phyloP scores from a whole-genome alignment of 495 filamentous ascomycete species.

The Jackrogersella minutella region DNA sequence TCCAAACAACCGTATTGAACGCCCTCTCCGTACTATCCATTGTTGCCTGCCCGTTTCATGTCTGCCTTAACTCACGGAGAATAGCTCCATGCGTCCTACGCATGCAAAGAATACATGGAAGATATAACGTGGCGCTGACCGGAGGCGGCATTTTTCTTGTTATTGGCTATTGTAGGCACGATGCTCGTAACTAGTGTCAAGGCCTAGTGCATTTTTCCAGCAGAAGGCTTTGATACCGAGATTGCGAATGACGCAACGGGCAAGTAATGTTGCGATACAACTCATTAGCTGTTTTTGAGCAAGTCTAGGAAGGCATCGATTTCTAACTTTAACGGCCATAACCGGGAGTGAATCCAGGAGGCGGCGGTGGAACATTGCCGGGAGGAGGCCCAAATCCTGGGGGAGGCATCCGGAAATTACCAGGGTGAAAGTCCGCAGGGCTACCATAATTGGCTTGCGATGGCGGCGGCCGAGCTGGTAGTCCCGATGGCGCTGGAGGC shows the following conservation, averaged over 20 bases:
- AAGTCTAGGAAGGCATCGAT: neutral
- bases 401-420: constrained; percentile 51
- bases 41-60: neutral
- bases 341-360: constrained; percentile 60
- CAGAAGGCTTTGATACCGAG: neutral
- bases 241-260: neutral
- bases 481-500: constrained; percentile 74
- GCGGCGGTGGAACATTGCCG: constrained; percentile 47
- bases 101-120: neutral
- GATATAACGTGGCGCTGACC: neutral
- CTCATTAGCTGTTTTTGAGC: neutral
- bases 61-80: neutral
- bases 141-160: neutral
- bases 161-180: neutral
- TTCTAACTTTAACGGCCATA: constrained; percentile 38
- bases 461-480: constrained; percentile 81
- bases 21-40: neutral
- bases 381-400: constrained; percentile 64
- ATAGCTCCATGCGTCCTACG: neutral
- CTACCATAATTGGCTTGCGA: constrained; percentile 80
- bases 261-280: neutral
- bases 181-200: neutral
- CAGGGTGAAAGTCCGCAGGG: constrained; percentile 69
- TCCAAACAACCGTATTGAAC: neutral
- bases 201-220: neutral